Evolutionary conservation across 257 asterid species (phyloP).

Genomic region (Mitragyna speciosa): DNA sequence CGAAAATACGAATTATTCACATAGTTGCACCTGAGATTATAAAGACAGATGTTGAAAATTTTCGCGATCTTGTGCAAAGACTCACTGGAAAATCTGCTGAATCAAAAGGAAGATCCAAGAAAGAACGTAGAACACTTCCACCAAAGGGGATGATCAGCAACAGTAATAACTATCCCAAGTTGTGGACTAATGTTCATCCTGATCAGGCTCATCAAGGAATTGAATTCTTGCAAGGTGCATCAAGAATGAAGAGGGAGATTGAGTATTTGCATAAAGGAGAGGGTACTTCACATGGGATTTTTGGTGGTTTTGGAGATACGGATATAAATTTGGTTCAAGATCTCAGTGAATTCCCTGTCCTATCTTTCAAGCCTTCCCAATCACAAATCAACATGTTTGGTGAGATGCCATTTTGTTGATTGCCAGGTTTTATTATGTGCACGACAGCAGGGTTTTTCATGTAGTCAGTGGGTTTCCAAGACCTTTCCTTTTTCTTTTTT

Average conservation of each 20-base stretch:
- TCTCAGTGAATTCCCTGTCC: slow-evolving; percentile 35
- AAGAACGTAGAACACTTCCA: slow-evolving; percentile 8
- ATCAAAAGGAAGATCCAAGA: slow-evolving; percentile 19
- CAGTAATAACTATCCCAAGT: slow-evolving; percentile 10
- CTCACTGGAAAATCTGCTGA: slow-evolving; percentile 70
- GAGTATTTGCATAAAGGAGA: slow-evolving; percentile 36
- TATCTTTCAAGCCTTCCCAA: slow-evolving; percentile 49
- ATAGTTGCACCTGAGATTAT: slow-evolving; percentile 69
- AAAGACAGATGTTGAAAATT: slow-evolving; percentile 59
- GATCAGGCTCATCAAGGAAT: slow-evolving; percentile 11
- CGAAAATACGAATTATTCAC: slow-evolving; percentile 80
- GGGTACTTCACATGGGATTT: slow-evolving; percentile 23
- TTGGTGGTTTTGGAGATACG: slow-evolving; percentile 48
- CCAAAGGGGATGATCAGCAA: slow-evolving; percentile 20
- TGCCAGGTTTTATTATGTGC: slow-evolving; percentile 10
- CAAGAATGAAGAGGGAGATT: slow-evolving; percentile 41
- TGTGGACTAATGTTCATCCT: slow-evolving; percentile 25
- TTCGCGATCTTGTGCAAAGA: slow-evolving; percentile 70
- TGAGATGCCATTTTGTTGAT: slow-evolving; percentile 45
- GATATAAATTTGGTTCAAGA: slow-evolving; percentile 47
- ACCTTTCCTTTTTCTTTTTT: too few relatives aligned
- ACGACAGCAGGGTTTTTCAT: background rate
- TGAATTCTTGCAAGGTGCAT: slow-evolving; percentile 24
- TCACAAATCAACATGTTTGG: slow-evolving; percentile 29
- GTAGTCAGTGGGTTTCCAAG: background rate